Evolutionary conservation across 1,284 basidiomycete species (phyloP).

Genomic region (Cutaneotrichosporon dermatis): DNA sequence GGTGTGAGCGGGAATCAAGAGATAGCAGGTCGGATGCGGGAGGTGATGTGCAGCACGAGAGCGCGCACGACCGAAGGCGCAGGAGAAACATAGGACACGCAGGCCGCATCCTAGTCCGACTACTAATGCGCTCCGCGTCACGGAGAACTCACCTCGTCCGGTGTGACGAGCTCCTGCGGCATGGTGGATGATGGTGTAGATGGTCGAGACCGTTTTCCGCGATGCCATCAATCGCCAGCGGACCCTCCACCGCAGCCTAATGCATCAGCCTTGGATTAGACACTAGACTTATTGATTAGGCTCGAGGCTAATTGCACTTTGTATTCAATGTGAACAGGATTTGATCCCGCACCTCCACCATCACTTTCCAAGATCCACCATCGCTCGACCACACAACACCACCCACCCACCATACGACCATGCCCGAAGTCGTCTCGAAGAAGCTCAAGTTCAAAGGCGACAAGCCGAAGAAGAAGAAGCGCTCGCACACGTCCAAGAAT

Average conservation of each 20-base stretch:
- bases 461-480: constrained; percentile 52
- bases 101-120: too few relatives aligned
- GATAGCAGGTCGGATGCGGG: neutral
- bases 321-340: neutral
- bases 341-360: constrained; percentile 1
- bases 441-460: constrained; percentile 54
- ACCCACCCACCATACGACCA: neutral
- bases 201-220: neutral
- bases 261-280: too few relatives aligned
- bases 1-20: neutral
- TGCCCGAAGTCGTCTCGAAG: constrained; percentile 38
- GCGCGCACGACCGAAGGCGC: constrained; percentile 34
- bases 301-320: too few relatives aligned
- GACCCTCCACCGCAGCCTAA: too few relatives aligned
- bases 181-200: constrained; percentile 21
- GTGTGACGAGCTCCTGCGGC: constrained; percentile 38
- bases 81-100: too few relatives aligned
- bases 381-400: neutral
- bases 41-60: constrained; percentile 57
- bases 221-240: neutral
- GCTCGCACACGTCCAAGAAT: constrained; percentile 35
- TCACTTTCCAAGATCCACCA: neutral
- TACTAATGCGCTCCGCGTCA: too few relatives aligned
- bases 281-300: too few relatives aligned
- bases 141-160: constrained; percentile 34